These are phyloP conservation scores for Suillus bovinus DNA, from an alignment of 768 basidiomycete genomes.

Conservation along the genomic window DNA sequence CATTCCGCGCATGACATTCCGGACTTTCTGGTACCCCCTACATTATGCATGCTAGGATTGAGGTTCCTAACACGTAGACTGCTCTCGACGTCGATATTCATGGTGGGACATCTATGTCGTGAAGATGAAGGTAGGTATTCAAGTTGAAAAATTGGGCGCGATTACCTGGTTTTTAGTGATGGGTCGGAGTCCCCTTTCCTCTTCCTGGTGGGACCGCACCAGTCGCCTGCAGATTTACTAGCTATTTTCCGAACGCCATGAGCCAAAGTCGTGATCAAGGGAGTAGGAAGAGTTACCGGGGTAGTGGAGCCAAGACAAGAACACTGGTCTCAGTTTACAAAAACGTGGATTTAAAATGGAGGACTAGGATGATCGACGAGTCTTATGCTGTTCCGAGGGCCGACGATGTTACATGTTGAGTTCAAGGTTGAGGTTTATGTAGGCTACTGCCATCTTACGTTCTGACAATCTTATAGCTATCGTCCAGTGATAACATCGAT, in stretches of 20 bases:
- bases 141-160: not conserved
- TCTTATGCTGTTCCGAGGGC: not conserved
- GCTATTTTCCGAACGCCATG: not conserved
- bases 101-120: conserved; percentile 1
- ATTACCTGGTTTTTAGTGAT: not conserved
- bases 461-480: no score
- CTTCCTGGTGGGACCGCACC: not conserved
- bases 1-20: conserved; percentile 56
- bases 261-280: not conserved
- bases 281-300: not conserved
- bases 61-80: conserved; percentile 12
- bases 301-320: conserved; percentile 1
- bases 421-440: no score
- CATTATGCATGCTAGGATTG: conserved; percentile 10
- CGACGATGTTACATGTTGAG: no score
- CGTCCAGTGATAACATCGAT: no score
- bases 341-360: not conserved
- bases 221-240: not conserved
- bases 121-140: not conserved
- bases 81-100: conserved; percentile 14
- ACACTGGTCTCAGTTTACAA: conserved; percentile 6
- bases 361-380: conserved; percentile 5
- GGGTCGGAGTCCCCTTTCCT: not conserved
- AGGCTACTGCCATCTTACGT: no score
- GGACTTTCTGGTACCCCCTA: conserved; percentile 28